A percentile compares a stretch with the other conserved stretches of the same genome.
These are phyloP conservation scores for Primulina huaijiensis DNA, from an alignment of 257 asterid species.

Conservation along the genomic window DNA sequence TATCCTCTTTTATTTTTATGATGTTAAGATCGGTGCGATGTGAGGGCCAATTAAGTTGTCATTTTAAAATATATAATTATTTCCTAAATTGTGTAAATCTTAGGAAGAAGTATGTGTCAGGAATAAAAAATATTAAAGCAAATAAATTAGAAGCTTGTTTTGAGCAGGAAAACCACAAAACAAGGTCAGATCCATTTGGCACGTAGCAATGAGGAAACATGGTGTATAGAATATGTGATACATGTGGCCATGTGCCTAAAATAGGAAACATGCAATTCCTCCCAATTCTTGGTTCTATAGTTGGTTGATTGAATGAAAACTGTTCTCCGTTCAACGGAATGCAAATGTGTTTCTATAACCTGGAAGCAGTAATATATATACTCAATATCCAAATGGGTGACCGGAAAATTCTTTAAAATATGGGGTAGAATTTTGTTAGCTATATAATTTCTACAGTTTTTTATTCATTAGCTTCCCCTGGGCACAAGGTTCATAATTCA, in stretches of 20 bases:
- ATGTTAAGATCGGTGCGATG: not conserved
- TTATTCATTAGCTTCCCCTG: not conserved
- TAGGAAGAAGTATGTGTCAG: too few relatives aligned
- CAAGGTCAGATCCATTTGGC: too few relatives aligned
- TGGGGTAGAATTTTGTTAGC: not conserved
- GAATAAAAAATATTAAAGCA: too few relatives aligned
- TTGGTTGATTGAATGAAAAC: not conserved
- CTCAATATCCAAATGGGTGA: not conserved
- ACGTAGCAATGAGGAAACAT: too few relatives aligned
- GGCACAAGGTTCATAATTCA: not conserved
- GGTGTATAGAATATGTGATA: too few relatives aligned
- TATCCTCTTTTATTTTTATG: not conserved
- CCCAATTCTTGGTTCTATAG: too few relatives aligned
- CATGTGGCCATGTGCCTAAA: too few relatives aligned
- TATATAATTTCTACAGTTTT: not conserved
- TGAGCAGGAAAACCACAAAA: too few relatives aligned
- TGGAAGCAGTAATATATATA: not conserved
- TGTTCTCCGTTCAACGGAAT: not conserved
- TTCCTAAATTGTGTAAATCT: too few relatives aligned
- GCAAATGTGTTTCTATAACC: not conserved
- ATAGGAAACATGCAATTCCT: too few relatives aligned
- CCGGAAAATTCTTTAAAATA: not conserved
- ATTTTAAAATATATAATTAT: too few relatives aligned
- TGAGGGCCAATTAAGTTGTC: not conserved
- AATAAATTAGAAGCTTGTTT: too few relatives aligned